phyloP scores from a whole-genome alignment of 495 filamentous ascomycete genomes.

The Aspergillus sclerotiicarbonarius region DNA sequence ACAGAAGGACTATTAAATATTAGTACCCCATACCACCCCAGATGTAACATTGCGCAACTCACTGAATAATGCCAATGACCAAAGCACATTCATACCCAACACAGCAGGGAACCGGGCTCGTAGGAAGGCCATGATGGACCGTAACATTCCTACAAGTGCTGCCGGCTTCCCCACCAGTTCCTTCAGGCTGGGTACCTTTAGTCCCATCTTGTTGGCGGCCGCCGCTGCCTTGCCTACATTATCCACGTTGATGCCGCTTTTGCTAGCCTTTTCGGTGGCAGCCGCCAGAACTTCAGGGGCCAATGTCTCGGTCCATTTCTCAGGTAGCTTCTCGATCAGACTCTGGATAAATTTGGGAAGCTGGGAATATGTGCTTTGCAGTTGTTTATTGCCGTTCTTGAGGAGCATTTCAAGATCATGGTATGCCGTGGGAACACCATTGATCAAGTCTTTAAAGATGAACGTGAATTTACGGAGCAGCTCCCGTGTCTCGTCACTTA shows the following conservation, averaged over 20 bases:
- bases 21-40: not conserved
- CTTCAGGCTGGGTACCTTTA: slow-evolving; percentile 62
- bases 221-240: slow-evolving; percentile 48
- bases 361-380: slow-evolving; percentile 71
- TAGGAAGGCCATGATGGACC: slow-evolving; percentile 80
- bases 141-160: slow-evolving; percentile 75
- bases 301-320: slow-evolving; percentile 70
- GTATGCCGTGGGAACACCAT: slow-evolving; percentile 90
- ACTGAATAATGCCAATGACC: slow-evolving; percentile 83
- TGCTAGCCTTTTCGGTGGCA: slow-evolving; percentile 65
- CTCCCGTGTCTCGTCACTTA: slow-evolving; percentile 75
- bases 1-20: slow-evolving; percentile 66
- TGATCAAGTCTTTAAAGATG: slow-evolving; percentile 86
- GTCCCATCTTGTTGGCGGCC: slow-evolving; percentile 49
- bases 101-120: slow-evolving; percentile 82
- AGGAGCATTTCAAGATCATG: slow-evolving; percentile 81
- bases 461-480: slow-evolving; percentile 79
- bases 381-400: slow-evolving; percentile 70
- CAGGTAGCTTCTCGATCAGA: slow-evolving; percentile 78
- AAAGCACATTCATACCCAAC: slow-evolving; percentile 77
- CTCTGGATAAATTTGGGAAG: slow-evolving; percentile 84
- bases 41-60: slow-evolving; percentile 32
- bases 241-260: slow-evolving; percentile 61
- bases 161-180: slow-evolving; percentile 85
- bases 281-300: slow-evolving; percentile 79